These are phyloP conservation scores for Blastomyces parvus DNA, from an alignment of 2,329 filamentous ascomycete genomes.

Conservation along the genomic window DNA sequence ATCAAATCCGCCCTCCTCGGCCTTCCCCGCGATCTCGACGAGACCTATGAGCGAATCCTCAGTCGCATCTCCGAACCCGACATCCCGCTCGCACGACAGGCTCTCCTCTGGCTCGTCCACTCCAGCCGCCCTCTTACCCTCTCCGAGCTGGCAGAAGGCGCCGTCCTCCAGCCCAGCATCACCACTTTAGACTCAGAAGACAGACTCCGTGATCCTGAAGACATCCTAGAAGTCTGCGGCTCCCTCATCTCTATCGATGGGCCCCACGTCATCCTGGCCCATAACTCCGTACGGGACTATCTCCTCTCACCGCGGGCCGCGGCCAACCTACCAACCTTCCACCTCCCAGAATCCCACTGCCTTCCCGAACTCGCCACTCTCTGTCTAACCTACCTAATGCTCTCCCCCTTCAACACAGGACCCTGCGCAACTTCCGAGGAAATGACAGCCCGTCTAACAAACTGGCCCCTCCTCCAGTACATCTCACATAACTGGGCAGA, in stretches of 20 bases:
- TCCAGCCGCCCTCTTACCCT: slow-evolving; percentile 5
- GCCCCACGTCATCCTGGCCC: slow-evolving; percentile 1
- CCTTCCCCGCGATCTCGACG: slow-evolving; percentile 7
- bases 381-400: slow-evolving; percentile 8
- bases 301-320: slow-evolving; percentile 2
- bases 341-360: slow-evolving; percentile 2
- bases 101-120: slow-evolving; percentile 9
- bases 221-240: slow-evolving; percentile 5
- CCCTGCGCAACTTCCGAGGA: not conserved
- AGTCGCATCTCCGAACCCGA: slow-evolving; percentile 1
- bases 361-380: slow-evolving; percentile 7
- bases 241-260: not conserved
- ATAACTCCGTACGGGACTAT: slow-evolving; percentile 9
- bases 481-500: slow-evolving; percentile 8
- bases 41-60: slow-evolving; percentile 9
- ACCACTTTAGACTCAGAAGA: slow-evolving; percentile 1
- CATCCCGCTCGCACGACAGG: slow-evolving; percentile 5
- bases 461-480: slow-evolving; percentile 4
- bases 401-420: not conserved
- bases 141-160: slow-evolving; percentile 4
- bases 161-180: not conserved
- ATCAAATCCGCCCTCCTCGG: slow-evolving; percentile 6
- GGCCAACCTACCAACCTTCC: slow-evolving; percentile 1
- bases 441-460: not conserved
- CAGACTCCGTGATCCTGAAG: slow-evolving; percentile 7